Evolutionary conservation across 2,329 filamentous ascomycete genomes (phyloP).

Genomic region (Fusarium pilosicola): DNA sequence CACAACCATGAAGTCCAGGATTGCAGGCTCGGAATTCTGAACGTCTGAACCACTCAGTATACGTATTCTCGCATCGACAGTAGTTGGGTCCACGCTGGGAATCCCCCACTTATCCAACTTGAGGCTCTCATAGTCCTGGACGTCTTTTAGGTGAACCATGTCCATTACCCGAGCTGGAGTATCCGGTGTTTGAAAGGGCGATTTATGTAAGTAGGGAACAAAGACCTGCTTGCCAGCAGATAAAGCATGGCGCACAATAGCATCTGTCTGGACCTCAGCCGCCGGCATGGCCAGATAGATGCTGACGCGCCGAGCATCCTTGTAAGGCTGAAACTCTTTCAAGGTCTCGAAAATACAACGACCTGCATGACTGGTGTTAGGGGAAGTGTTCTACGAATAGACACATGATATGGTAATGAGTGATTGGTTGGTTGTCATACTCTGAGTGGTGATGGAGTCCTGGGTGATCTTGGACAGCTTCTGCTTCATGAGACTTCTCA

Average conservation of each 20-base stretch:
- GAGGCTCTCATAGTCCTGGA: conserved; percentile 82
- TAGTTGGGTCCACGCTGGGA: conserved; percentile 78
- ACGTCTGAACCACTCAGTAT: conserved; percentile 73
- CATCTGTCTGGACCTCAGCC: conserved; percentile 85
- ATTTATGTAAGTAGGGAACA: conserved; percentile 86
- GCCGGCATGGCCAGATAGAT: conserved; percentile 94
- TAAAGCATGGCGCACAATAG: conserved; percentile 85
- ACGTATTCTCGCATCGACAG: conserved; percentile 73
- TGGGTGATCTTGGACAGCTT: conserved; percentile 69
- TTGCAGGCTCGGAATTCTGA: conserved; percentile 54
- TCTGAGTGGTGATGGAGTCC: conserved; percentile 74
- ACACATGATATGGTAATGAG: conserved; percentile 2
- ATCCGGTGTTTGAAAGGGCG: conserved; percentile 55
- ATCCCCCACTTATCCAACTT: conserved; percentile 91
- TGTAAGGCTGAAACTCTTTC: conserved; percentile 76
- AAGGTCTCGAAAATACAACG: conserved; percentile 71
- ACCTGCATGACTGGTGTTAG: conserved; percentile 60
- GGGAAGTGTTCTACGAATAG: conserved; percentile 7
- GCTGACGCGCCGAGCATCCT: conserved; percentile 78
- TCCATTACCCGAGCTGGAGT: conserved; percentile 83
- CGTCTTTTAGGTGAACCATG: conserved; percentile 82
- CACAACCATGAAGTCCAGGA: conserved; percentile 87
- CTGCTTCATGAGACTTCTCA: conserved; percentile 76
- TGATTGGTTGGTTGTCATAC: conserved; percentile 59
- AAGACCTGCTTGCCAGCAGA: conserved; percentile 83